These are phyloP conservation scores for Eucalyptus rudis DNA, from an alignment of 345 rosid genomes.

Conservation along the genomic window DNA sequence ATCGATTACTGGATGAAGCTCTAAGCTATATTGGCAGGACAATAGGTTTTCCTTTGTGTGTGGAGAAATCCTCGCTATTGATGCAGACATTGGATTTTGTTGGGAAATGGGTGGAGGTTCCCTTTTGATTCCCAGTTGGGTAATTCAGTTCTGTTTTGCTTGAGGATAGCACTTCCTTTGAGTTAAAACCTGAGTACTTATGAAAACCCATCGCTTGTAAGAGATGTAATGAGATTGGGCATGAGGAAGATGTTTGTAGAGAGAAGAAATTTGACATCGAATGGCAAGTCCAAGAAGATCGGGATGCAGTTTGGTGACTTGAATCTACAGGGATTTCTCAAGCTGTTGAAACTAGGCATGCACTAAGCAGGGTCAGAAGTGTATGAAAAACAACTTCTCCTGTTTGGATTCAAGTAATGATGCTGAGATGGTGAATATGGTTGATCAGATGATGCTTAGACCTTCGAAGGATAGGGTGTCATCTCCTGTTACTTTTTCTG, in stretches of 20 bases:
- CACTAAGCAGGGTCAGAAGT: neutral
- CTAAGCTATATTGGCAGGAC: neutral
- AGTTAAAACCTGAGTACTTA: neutral
- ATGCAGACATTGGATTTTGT: neutral
- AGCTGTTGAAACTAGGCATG: neutral
- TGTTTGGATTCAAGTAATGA: neutral
- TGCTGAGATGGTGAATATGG: neutral
- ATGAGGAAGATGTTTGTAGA: neutral
- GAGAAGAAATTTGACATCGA: neutral
- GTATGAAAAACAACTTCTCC: neutral
- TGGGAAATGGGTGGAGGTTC: neutral
- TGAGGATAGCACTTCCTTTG: neutral
- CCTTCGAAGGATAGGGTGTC: neutral
- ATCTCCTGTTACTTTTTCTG: neutral
- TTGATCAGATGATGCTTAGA: neutral
- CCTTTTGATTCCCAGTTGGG: neutral
- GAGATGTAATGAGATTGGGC: neutral
- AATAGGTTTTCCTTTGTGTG: neutral
- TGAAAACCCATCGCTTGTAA: neutral
- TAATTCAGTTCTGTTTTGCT: neutral
- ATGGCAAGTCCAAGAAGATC: neutral
- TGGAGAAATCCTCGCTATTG: fast-evolving
- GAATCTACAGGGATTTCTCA: neutral
- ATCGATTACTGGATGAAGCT: neutral
- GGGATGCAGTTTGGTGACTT: neutral